These are phyloP conservation scores for Albatrellus ellisii DNA, from an alignment of 768 basidiomycete genomes.

Conservation along the genomic window DNA sequence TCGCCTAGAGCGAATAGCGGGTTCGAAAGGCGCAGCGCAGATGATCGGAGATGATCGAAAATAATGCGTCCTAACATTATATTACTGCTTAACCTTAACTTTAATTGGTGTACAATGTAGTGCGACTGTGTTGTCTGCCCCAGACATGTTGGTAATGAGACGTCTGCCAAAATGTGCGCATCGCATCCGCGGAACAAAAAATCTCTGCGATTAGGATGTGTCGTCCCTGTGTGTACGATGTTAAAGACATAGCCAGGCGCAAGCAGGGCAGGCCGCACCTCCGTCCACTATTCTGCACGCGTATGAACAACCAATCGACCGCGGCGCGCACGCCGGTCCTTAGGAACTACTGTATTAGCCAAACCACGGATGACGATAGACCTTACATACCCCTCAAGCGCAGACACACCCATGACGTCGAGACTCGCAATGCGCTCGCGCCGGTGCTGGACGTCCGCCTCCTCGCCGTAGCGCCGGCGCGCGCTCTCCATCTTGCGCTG, in stretches of 20 bases:
- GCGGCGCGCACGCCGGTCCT: slow-evolving; percentile 85
- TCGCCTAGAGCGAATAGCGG: slow-evolving; percentile 74
- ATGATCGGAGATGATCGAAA: slow-evolving; percentile 15
- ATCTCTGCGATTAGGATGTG: too few species aligned
- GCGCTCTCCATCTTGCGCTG: slow-evolving; percentile 62
- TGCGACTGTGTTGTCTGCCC: neutral
- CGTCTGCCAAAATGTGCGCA: neutral
- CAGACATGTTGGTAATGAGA: neutral
- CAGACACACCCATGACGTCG: slow-evolving; percentile 76
- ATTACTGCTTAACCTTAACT: too few species aligned
- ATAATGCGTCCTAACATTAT: neutral
- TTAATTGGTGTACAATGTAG: too few species aligned
- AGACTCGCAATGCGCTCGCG: slow-evolving; percentile 33
- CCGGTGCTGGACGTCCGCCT: slow-evolving; percentile 18
- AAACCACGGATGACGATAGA: neutral
- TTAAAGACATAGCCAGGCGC: neutral
- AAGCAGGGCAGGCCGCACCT: slow-evolving; percentile 27
- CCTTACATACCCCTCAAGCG: slow-evolving; percentile 67
- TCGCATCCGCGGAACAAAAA: too few species aligned
- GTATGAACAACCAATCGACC: slow-evolving; percentile 89
- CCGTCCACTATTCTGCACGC: slow-evolving; percentile 77
- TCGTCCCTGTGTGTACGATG: neutral
- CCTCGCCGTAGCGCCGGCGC: slow-evolving; percentile 31
- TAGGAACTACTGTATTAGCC: neutral
- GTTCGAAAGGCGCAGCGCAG: slow-evolving; percentile 24